Percentiles rank a stretch among this genome's conserved stretches.
phyloP scores from a whole-genome alignment of 495 filamentous ascomycete genomes.

The Annulohypoxylon stygium region DNA sequence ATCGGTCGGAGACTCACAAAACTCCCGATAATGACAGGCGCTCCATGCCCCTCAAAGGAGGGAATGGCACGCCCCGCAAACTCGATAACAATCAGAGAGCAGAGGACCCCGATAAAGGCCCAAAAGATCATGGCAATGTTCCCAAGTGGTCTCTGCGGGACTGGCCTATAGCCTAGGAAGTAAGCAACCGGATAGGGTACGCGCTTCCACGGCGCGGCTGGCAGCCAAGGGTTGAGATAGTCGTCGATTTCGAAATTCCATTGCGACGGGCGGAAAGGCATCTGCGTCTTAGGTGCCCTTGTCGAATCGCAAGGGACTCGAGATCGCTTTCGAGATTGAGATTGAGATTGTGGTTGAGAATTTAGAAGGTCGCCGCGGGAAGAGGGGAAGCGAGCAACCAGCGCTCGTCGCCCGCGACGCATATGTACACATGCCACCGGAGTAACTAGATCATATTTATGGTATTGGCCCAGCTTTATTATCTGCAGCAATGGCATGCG shows the following conservation, averaged over 20 bases:
- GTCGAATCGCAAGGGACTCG: background rate
- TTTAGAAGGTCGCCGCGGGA: slow-evolving; percentile 4
- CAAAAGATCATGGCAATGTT: slow-evolving; percentile 65
- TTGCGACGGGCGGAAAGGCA: slow-evolving; percentile 38
- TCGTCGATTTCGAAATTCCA: slow-evolving; percentile 76
- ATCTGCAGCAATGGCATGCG: slow-evolving; percentile 2
- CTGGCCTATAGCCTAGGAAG: slow-evolving; percentile 65
- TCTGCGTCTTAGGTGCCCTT: slow-evolving; percentile 16
- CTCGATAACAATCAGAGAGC: slow-evolving; percentile 58
- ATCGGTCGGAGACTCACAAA: slow-evolving; percentile 56
- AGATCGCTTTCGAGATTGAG: slow-evolving; percentile 5
- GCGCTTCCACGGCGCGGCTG: slow-evolving; percentile 59
- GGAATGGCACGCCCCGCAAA: slow-evolving; percentile 55
- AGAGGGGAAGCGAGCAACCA: slow-evolving; percentile 1
- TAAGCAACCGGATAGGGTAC: slow-evolving; percentile 63
- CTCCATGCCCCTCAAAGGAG: slow-evolving; percentile 52
- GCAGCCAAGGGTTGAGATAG: slow-evolving; percentile 72
- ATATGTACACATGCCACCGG: slow-evolving; percentile 13
- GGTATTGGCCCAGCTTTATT: background rate
- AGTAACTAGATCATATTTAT: slow-evolving; percentile 28
- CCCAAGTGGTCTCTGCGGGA: slow-evolving; percentile 54
- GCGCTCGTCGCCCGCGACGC: slow-evolving; percentile 10
- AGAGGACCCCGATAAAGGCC: slow-evolving; percentile 68
- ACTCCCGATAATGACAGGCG: slow-evolving; percentile 66
- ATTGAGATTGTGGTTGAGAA: background rate